These are phyloP conservation scores for Cardamine chenopodiifolia DNA, from an alignment of 345 rosid species.

Conservation along the genomic window DNA sequence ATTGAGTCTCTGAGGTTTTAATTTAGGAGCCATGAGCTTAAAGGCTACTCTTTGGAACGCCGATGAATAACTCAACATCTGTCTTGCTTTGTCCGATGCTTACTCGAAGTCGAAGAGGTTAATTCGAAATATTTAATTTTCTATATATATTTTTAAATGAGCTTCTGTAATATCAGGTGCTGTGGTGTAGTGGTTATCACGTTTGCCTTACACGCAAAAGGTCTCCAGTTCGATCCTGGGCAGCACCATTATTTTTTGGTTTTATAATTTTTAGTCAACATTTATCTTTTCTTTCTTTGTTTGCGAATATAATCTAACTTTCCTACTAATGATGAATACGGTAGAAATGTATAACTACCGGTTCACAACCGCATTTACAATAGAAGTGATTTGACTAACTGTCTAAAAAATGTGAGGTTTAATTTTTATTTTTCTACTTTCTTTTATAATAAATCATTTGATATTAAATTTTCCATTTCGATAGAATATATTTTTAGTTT, in stretches of 20 bases:
- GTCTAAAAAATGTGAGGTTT: too few relatives aligned
- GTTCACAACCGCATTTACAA: too few relatives aligned
- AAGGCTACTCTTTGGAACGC: too few relatives aligned
- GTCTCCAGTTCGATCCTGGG: conserved; percentile 48
- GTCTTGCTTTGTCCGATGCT: conserved; percentile 27
- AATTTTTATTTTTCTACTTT: too few relatives aligned
- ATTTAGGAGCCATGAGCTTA: conserved; percentile 52
- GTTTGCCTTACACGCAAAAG: conserved; percentile 46
- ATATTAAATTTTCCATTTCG: too few relatives aligned
- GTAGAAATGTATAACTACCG: too few relatives aligned
- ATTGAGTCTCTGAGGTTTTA: conserved; percentile 54
- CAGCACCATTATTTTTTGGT: conserved; percentile 31
- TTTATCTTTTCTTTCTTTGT: too few relatives aligned
- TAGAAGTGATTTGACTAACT: too few relatives aligned
- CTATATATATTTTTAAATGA: rapidly evolving
- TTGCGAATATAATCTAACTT: too few relatives aligned
- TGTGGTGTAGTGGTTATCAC: conserved; percentile 52
- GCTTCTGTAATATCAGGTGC: not conserved
- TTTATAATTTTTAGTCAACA: not conserved
- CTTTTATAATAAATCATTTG: too few relatives aligned
- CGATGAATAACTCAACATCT: conserved; percentile 45
- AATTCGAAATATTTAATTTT: not conserved
- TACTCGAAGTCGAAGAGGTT: not conserved
- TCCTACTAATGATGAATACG: too few relatives aligned
- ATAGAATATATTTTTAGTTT: too few relatives aligned